Evolutionary conservation across 1,284 basidiomycete genomes (phyloP), one percentile per base, ranked within the genome.

Genomic region (Trichosporon sp.): DNA sequence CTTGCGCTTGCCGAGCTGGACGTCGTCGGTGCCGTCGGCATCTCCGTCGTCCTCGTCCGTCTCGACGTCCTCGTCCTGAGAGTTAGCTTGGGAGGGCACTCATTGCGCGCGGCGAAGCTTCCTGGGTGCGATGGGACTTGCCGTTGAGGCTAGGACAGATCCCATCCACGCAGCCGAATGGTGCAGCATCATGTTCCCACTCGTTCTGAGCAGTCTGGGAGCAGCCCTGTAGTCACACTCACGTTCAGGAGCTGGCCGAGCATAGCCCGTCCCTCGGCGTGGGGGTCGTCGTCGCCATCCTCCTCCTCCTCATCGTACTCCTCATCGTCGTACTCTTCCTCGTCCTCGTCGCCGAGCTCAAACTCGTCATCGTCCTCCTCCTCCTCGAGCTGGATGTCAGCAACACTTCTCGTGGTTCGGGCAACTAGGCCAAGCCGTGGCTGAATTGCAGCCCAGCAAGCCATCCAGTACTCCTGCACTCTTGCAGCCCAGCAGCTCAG

Each of bases 1-100:
- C 60, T 70, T 71, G 49, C 68, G 66, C 60, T 71, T 69, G 33
- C 66, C 62, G 23, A 63, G 62, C 27, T 63, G 54, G n/a, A 58
- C 65, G 6, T 59, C 60, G 21, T 59, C 64, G 23, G 62, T 64
- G 37, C 59, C 63, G 46, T 66, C 52, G 16, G 59, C 65, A 19
- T 69, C 69, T n/a, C 63, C 69, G 52, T 70, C 69, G 36, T 67
- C 65, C 3, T 60, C 61, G 59, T 65, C 64, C 0, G 64, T 65
- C 60, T 62, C 64, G 37, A 65, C 60, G 32, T 65, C 64, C 23
- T 56, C 57, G 40, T 40, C 60, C 64, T 65, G 64, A 23, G 8
- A 1, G 59, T 66, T 16, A 62, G 61, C 33, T 32, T 27, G 56
- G 46, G 11, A 4, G 1, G 4, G 19, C 13, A 8, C 25, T 1